A percentile compares a stretch with the other conserved stretches of the same genome.
Conservation (phyloP, 371 early-diverging fungal species). For the Mortierella sp. region DNA sequence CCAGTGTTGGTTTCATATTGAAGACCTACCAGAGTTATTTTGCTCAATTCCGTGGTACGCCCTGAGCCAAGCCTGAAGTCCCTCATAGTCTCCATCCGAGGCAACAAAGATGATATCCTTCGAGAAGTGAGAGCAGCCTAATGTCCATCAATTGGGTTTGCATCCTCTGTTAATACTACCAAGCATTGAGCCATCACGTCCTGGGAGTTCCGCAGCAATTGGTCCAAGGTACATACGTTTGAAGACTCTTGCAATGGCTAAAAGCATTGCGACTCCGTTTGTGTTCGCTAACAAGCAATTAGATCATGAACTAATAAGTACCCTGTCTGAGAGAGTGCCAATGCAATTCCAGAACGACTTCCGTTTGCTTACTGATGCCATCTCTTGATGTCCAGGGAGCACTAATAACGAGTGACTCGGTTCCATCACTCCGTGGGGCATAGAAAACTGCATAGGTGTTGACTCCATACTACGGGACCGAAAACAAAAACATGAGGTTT, state of each 20-base stretch:
- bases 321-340: too few relatives aligned
- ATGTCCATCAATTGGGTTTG: neutral
- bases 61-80: conserved; percentile 90
- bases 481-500: neutral
- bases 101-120: conserved; percentile 92
- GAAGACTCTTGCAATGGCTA: conserved; percentile 81
- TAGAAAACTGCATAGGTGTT: conserved; percentile 89
- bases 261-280: conserved; percentile 78
- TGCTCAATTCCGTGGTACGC: conserved; percentile 84
- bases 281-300: conserved; percentile 63
- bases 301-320: neutral
- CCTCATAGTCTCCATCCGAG: conserved; percentile 77
- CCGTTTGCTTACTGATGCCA: conserved; percentile 35
- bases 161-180: too few relatives aligned
- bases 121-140: conserved; percentile 55
- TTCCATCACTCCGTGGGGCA: conserved; percentile 90
- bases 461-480: conserved; percentile 56
- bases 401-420: conserved; percentile 87
- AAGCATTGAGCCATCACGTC: too few relatives aligned
- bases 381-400: conserved; percentile 78
- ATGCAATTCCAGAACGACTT: neutral
- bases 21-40: conserved; percentile 37
- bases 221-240: conserved; percentile 63
- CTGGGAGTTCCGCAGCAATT: neutral
- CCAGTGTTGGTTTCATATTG: too few relatives aligned